phyloP scores from a whole-genome alignment of 2,329 filamentous ascomycete genomes.

The Trichophyton equinum region DNA sequence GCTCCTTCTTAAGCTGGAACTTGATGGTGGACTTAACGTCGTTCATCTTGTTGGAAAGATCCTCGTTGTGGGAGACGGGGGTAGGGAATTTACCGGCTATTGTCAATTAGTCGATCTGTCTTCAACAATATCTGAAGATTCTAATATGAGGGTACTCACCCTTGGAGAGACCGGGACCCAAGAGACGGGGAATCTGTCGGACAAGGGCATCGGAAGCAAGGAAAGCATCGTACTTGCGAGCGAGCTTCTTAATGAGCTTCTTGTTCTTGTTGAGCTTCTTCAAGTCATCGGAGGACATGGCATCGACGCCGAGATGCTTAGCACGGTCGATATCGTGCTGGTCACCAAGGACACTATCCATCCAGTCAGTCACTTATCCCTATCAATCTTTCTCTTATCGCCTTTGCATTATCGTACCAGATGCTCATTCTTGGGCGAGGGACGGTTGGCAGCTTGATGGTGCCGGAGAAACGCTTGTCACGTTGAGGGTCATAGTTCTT shows the following conservation, averaged over 20 bases:
- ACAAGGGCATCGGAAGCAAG: slow-evolving; percentile 92
- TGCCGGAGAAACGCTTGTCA: slow-evolving; percentile 99
- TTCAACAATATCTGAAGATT: slow-evolving; percentile 7
- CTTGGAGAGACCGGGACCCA: slow-evolving; percentile 97
- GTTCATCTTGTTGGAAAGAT: slow-evolving; percentile 87
- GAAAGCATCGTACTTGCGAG: slow-evolving; percentile 99
- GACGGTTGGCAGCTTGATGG: slow-evolving; percentile 84
- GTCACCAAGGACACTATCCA: slow-evolving; percentile 63
- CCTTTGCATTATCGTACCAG: slow-evolving; percentile 43
- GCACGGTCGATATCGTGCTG: slow-evolving; percentile 99
- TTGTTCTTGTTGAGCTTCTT: slow-evolving; percentile 99
- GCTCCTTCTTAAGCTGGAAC: slow-evolving; percentile 99
- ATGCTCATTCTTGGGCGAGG: slow-evolving; percentile 85
- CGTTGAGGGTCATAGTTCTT: slow-evolving; percentile 99
- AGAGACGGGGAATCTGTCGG: slow-evolving; percentile 99
- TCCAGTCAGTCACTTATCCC: not conserved
- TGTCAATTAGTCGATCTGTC: slow-evolving; percentile 17
- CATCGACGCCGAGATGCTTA: slow-evolving; percentile 96
- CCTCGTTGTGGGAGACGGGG: slow-evolving; percentile 91
- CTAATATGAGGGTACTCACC: slow-evolving; percentile 41
- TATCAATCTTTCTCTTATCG: not conserved
- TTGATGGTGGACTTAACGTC: slow-evolving; percentile 99
- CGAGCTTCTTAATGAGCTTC: slow-evolving; percentile 99
- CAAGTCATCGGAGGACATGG: slow-evolving; percentile 96
- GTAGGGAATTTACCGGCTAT: slow-evolving; percentile 98